Conservation (phyloP, 495 filamentous ascomycete genomes). For the Hypoxylon lienhwacheense region DNA sequence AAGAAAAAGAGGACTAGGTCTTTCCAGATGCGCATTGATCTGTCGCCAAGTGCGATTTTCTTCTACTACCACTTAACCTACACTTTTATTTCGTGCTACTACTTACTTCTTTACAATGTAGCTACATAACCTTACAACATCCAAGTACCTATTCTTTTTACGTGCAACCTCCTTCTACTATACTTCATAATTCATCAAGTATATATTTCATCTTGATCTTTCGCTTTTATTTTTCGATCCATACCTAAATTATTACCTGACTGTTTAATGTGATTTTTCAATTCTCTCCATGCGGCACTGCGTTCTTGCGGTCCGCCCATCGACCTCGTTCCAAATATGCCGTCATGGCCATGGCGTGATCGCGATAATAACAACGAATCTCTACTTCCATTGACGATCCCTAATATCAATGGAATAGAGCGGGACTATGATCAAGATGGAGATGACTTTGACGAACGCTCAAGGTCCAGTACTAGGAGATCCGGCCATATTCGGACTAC, state of each 20-base stretch:
- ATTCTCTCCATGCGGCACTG: slow-evolving; percentile 33
- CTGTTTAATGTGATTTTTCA: slow-evolving; percentile 23
- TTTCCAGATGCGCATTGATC: slow-evolving; percentile 24
- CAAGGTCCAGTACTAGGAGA: slow-evolving; percentile 39
- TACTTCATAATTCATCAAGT: slow-evolving; percentile 19
- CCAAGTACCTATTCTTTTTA: slow-evolving; percentile 1
- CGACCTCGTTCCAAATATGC: slow-evolving; percentile 37
- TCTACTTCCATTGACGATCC: slow-evolving; percentile 42
- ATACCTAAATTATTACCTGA: slow-evolving; percentile 1
- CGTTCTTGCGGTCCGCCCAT: slow-evolving; percentile 22
- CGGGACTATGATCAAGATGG: slow-evolving; percentile 33
- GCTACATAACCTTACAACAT: too few species aligned
- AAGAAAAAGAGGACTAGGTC: slow-evolving; percentile 19
- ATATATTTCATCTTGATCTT: too few species aligned
- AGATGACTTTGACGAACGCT: slow-evolving; percentile 33
- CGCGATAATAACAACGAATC: slow-evolving; percentile 42
- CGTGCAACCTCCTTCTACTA: slow-evolving; percentile 19
- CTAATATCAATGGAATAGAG: slow-evolving; percentile 37
- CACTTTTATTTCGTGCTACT: too few species aligned
- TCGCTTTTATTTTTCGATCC: slow-evolving; percentile 8
- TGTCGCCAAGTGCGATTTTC: slow-evolving; percentile 12
- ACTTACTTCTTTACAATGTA: too few species aligned
- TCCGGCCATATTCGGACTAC: slow-evolving; percentile 45
- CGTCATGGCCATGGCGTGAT: slow-evolving; percentile 44
- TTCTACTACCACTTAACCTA: slow-evolving; percentile 9